phyloP scores from a whole-genome alignment of 2,329 filamentous ascomycete genomes.

The Pseudogymnoascus sp. region DNA sequence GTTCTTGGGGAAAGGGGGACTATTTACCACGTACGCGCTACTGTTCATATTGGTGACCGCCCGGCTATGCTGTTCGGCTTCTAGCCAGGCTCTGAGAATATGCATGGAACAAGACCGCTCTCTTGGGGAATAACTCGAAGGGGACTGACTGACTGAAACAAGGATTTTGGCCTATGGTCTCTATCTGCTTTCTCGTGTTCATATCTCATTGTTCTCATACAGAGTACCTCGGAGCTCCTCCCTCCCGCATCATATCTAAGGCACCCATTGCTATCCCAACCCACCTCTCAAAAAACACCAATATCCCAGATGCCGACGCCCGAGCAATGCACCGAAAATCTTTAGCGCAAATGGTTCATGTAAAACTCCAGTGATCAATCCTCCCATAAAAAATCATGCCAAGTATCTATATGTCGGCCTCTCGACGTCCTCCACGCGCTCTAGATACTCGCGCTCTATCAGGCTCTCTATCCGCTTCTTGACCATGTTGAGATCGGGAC shows the following conservation, averaged over 20 bases:
- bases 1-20: background rate
- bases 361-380: background rate
- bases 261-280: background rate
- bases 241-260: background rate
- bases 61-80: background rate
- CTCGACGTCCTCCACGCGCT: slow-evolving; percentile 59
- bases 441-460: slow-evolving; percentile 69
- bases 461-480: slow-evolving; percentile 75
- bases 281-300: background rate
- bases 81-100: background rate
- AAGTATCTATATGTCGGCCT: slow-evolving; percentile 63
- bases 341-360: background rate
- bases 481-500: slow-evolving; percentile 67
- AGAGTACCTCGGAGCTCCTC: background rate
- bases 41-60: background rate
- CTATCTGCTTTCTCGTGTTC: background rate
- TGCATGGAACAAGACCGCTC: background rate
- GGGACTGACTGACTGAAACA: background rate
- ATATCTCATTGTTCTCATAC: slow-evolving; percentile 3
- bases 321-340: background rate
- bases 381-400: slow-evolving; percentile 39
- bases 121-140: background rate
- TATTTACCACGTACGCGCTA: background rate
- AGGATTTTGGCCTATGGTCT: background rate
- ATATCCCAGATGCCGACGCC: background rate